These are phyloP conservation scores for Panicum hallii DNA, from an alignment of 202 grass and related monocot genomes.

Conservation along the genomic window DNA sequence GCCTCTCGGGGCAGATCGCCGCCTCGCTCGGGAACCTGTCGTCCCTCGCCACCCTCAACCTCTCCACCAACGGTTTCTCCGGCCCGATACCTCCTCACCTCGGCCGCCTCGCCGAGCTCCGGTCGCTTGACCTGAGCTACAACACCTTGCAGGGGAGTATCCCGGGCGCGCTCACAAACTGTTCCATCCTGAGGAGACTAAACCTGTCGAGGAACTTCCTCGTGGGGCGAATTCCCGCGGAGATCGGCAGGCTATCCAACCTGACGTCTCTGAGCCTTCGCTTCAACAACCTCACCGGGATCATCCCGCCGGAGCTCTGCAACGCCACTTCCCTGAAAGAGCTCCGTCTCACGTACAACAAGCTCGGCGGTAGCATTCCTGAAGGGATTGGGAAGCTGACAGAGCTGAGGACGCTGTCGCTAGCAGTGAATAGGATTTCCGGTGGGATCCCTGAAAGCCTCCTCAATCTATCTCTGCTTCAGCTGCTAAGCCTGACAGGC, in stretches of 20 bases:
- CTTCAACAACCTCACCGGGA: background rate
- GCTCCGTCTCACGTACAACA: background rate
- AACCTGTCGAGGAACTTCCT: slow-evolving; percentile 8
- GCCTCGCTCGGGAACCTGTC: slow-evolving; percentile 37
- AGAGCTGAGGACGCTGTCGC: background rate
- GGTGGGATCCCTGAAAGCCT: background rate
- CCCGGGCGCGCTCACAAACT: slow-evolving; percentile 13
- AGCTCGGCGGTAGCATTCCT: background rate
- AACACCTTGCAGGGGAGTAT: slow-evolving; percentile 12
- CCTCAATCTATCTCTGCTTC: background rate
- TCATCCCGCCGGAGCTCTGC: background rate
- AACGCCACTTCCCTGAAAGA: background rate
- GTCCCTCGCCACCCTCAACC: slow-evolving; percentile 17
- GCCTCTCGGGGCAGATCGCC: slow-evolving; percentile 28
- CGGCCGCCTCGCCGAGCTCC: background rate
- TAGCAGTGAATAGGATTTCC: background rate
- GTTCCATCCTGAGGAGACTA: background rate
- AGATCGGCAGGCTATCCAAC: background rate
- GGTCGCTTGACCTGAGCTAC: background rate
- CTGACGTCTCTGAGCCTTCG: background rate
- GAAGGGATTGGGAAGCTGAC: too few species aligned
- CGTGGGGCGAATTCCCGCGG: background rate
- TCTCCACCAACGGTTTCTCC: slow-evolving; percentile 2
- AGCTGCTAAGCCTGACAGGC: too few species aligned
- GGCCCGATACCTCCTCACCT: background rate